Base-by-base conservation (phyloP, 306 rosid genomes). In the Astragalus membranaceus region DNA sequence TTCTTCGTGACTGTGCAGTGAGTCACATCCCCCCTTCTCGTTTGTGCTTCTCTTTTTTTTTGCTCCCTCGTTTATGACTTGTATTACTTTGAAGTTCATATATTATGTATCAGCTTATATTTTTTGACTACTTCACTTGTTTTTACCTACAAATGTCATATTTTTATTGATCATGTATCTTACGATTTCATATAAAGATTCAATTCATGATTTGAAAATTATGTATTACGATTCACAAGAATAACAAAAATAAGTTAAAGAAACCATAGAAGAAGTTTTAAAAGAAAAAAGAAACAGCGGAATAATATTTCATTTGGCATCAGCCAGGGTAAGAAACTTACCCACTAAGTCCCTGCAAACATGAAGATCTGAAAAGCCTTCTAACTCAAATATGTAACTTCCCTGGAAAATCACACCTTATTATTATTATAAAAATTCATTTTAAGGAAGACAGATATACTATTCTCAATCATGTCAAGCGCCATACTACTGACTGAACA, bases 321-420 rank as follows among this genome's bases (percentile, higher is more conserved):
- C 23, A 55, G 32, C 61, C 56, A 50, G 39, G 58, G 51, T 35
- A 71, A 75, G 66, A 51, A 69, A 75, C 82, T 88, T 79, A 94
- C 99, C 96, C 14, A 88, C 86, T 53, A 88, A 74, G 61, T 94
- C 97, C 47, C 99, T 89, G 79, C 95, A 88, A 30, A 54, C 80
- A 70, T 91, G 90, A 61, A 94, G 95, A 89, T 94, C 97, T 2
- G 88, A 13, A 81, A 78, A 94, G 67, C 74, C 84, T 78, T 86
- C 88, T 55, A 91, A 87, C 86, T 94, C 97, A 50, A 94, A 94
- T 68, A 94, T 91, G 84, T 84, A 85, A 81, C 91, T 87, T 43
- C 89, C 99, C 99, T 88, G 87, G 3, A 73, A 75, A 68, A 83
- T 63, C 69, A 78, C 60, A 69, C 6, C 14, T 54, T 33, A 56